Evolutionary conservation across 768 basidiomycete genomes (phyloP).

Genomic region (Lactarius sp.): DNA sequence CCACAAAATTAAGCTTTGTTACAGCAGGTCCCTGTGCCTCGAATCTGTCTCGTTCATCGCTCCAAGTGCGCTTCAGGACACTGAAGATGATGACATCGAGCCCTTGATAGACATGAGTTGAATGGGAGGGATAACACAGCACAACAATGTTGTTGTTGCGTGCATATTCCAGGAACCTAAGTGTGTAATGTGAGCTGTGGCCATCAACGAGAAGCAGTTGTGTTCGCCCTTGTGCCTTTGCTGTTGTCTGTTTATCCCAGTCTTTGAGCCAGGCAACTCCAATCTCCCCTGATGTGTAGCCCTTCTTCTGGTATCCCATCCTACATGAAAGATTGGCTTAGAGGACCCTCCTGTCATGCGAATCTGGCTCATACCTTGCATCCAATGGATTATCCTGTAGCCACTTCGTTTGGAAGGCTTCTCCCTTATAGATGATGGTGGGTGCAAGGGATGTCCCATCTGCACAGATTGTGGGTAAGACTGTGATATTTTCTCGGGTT

Average conservation of each 20-base stretch:
- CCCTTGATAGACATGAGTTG: conserved; percentile 32
- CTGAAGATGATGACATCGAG: too few species aligned
- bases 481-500: conserved; percentile 37
- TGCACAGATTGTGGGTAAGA: conserved; percentile 40
- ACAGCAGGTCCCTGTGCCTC: too few species aligned
- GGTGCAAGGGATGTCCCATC: conserved; percentile 38
- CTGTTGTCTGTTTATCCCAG: conserved; percentile 38
- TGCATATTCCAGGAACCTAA: conserved; percentile 37
- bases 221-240: conserved; percentile 31
- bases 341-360: too few species aligned
- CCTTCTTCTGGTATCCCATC: conserved; percentile 36
- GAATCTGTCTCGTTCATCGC: too few species aligned
- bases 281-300: conserved; percentile 28
- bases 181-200: conserved; percentile 33
- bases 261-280: conserved; percentile 37
- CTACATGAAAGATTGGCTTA: not conserved
- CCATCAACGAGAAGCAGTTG: conserved; percentile 42
- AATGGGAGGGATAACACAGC: conserved; percentile 43
- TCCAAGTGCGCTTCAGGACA: too few species aligned
- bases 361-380: conserved; percentile 32
- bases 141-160: conserved; percentile 36
- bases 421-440: conserved; percentile 39
- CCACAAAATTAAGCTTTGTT: conserved; percentile 35
- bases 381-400: conserved; percentile 38
- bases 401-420: conserved; percentile 37